Conservation (phyloP, 1,139 yeast species). For the Barnettozyma hawaiiensis region DNA sequence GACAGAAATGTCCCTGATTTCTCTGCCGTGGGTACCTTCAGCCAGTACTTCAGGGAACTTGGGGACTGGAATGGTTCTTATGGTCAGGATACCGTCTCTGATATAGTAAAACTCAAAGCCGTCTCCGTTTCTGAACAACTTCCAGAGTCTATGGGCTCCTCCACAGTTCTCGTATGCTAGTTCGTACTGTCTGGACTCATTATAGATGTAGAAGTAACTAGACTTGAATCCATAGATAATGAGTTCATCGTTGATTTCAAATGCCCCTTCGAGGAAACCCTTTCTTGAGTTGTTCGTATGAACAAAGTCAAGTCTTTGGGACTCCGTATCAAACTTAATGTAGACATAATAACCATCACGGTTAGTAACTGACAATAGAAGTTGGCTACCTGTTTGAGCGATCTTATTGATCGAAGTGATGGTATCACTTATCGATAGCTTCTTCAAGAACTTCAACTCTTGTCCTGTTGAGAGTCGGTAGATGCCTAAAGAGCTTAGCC, state of each 20-base stretch:
- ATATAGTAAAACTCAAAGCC: slow-evolving; percentile 44
- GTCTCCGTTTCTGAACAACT: slow-evolving; percentile 31
- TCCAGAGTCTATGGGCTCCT: slow-evolving; percentile 87
- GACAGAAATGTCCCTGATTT: slow-evolving; percentile 59
- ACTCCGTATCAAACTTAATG: slow-evolving; percentile 12
- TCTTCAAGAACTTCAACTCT: slow-evolving; percentile 34
- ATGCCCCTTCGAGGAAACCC: slow-evolving; percentile 78
- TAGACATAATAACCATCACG: slow-evolving; percentile 59
- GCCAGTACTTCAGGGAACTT: slow-evolving; percentile 31
- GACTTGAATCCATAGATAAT: slow-evolving; percentile 79
- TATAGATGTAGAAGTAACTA: slow-evolving; percentile 72
- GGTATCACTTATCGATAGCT: slow-evolving; percentile 67
- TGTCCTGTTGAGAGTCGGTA: slow-evolving; percentile 37
- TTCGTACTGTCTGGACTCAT: slow-evolving; percentile 73
- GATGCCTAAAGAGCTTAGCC: slow-evolving; percentile 60
- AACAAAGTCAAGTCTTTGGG: slow-evolving; percentile 27
- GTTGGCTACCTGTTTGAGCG: slow-evolving; percentile 18
- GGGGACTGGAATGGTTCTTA: slow-evolving; percentile 27
- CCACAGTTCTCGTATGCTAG: slow-evolving; percentile 75
- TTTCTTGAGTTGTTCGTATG: slow-evolving; percentile 62
- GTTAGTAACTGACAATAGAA: slow-evolving; percentile 42
- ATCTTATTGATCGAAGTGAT: slow-evolving; percentile 51
- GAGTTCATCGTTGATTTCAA: slow-evolving; percentile 42
- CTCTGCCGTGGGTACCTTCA: slow-evolving; percentile 86
- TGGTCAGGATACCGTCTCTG: slow-evolving; percentile 44